These are phyloP conservation scores for Megacollybia platyphylla DNA, from an alignment of 1,284 basidiomycete species.

Conservation along the genomic window DNA sequence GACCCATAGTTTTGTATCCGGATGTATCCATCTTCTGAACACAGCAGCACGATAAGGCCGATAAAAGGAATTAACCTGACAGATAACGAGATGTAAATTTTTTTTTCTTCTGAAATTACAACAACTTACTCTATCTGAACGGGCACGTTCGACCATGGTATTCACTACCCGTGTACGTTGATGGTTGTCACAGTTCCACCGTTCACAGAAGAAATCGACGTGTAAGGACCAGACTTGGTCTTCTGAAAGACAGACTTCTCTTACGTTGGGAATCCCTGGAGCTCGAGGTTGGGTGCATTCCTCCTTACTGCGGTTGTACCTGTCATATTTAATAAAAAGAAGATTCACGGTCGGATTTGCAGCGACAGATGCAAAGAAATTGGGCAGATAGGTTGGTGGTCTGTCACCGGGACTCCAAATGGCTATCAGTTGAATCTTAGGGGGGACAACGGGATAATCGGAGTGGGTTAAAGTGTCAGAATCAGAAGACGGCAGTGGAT, in stretches of 20 bases:
- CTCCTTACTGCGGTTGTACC: neutral
- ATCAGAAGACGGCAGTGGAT: too few relatives aligned
- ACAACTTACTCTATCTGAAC: neutral
- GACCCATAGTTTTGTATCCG: neutral
- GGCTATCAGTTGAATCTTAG: neutral
- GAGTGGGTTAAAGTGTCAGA: too few relatives aligned
- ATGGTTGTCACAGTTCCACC: neutral
- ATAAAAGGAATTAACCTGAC: slow-evolving; percentile 1
- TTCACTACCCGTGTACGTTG: neutral
- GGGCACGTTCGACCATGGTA: neutral
- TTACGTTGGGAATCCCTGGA: neutral
- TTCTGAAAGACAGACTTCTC: neutral
- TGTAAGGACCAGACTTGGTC: neutral
- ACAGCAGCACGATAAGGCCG: slow-evolving; percentile 1
- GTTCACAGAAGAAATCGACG: slow-evolving; percentile 1
- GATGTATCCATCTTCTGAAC: slow-evolving; percentile 3
- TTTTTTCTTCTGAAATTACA: neutral
- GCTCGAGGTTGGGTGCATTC: neutral
- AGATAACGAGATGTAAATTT: neutral
- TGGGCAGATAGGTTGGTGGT: slow-evolving; percentile 2
- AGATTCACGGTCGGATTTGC: slow-evolving; percentile 4
- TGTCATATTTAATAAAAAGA: slow-evolving; percentile 4
- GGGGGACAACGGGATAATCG: neutral
- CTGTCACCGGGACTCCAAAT: neutral
- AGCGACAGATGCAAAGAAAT: slow-evolving; percentile 4